Conservation (phyloP, 441 rosid species). For the Populus hybrid region DNA sequence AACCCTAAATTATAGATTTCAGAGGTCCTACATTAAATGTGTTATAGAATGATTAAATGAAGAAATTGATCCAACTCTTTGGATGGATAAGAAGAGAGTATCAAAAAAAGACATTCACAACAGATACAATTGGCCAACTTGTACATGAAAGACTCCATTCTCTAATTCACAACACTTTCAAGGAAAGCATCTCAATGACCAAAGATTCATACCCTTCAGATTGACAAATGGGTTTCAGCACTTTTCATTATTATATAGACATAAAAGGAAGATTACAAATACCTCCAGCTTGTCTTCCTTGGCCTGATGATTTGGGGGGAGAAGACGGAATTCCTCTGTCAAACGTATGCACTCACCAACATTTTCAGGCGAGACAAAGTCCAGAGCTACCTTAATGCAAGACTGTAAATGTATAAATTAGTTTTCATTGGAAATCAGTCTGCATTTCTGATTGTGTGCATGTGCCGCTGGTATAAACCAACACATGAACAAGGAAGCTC, state of each 20-base stretch:
- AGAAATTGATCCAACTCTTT: background rate
- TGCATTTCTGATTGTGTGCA: background rate
- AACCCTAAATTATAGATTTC: background rate
- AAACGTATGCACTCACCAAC: slow-evolving; percentile 21
- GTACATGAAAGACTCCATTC: background rate
- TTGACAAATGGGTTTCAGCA: background rate
- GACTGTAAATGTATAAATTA: slow-evolving; percentile 15
- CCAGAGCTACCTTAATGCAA: slow-evolving; percentile 22
- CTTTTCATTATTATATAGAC: background rate
- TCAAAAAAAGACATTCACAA: background rate
- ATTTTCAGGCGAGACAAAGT: slow-evolving; percentile 29
- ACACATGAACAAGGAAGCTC: background rate
- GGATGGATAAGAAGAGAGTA: background rate
- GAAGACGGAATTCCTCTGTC: slow-evolving; percentile 25
- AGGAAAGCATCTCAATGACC: background rate
- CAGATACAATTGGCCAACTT: background rate
- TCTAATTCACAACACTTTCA: background rate
- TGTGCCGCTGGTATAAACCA: background rate
- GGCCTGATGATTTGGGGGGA: slow-evolving; percentile 17
- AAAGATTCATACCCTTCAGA: background rate
- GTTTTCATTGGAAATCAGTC: background rate
- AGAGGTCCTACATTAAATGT: background rate
- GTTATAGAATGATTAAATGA: background rate
- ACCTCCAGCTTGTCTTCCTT: slow-evolving; percentile 27
- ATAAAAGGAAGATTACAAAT: background rate